Conservation (phyloP, 441 rosid species). For the Gossypium lobatum region DNA sequence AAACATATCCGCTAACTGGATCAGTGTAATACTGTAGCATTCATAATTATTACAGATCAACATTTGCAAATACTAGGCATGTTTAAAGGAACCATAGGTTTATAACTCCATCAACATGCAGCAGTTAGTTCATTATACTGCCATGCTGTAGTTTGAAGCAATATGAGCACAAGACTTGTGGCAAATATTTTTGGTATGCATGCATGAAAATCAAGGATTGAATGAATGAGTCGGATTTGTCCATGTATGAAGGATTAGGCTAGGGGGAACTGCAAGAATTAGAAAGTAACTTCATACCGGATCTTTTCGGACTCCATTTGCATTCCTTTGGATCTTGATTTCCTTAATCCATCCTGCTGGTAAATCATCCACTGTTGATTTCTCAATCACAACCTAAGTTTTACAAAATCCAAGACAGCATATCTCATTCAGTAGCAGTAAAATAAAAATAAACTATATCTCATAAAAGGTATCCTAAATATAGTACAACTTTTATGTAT, state of each 20-base stretch:
- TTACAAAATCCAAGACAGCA: constrained; percentile 9
- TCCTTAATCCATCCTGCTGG: constrained; percentile 46
- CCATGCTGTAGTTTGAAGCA: neutral
- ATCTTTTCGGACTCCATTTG: constrained; percentile 25
- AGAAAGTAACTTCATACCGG: constrained; percentile 23
- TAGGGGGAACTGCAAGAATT: neutral
- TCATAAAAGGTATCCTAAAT: neutral
- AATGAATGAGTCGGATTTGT: neutral
- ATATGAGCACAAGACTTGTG: neutral
- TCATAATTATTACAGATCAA: constrained; percentile 9
- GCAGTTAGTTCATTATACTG: neutral
- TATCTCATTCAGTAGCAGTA: neutral
- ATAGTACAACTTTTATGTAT: neutral
- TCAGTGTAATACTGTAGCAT: constrained; percentile 38
- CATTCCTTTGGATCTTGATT: constrained; percentile 22
- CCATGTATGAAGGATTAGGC: neutral
- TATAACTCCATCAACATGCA: neutral
- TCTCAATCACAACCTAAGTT: constrained; percentile 28
- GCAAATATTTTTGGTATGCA: neutral
- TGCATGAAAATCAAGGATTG: neutral
- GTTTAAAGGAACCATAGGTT: neutral
- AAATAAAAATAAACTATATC: neutral
- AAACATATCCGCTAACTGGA: constrained; percentile 36
- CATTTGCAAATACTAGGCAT: neutral
- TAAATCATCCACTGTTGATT: constrained; percentile 25